Base-by-base conservation (phyloP, 352 stramenopile species). In the Pythium guiyangense region DNA sequence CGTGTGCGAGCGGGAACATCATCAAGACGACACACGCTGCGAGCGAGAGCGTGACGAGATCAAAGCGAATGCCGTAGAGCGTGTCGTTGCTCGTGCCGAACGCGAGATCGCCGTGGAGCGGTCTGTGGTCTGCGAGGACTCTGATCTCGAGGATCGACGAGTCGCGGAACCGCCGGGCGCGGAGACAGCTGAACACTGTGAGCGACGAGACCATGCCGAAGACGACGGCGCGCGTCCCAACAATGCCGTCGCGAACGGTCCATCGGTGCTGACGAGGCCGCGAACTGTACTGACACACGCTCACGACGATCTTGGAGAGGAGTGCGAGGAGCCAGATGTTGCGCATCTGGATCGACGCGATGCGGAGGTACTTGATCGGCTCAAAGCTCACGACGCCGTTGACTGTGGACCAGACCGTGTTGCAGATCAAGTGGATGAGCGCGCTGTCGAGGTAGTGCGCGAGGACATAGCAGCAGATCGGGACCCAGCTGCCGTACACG, bases 281-380 rank as follows among this genome's bases (percentile, higher is more conserved):
- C 40, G 45, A 37, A 29, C 46, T 35, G 4, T 50, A 52, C 25
- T 67, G 43, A 0, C 34, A 12, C 10, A 54, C 18, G 3, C 62
- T 26, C 26, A 57, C 6, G n/a, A n/a, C n/a, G 8, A 52, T 2
- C 27, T 71, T 69, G 18, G 58, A 49, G 6, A 61, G 31, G 15
- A 78, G 46, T 42, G 70, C 63, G 20, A 78, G 17, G 11, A 78
- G 45, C 67, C 70, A 78, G 3, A 75, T 52, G 34, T 75, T 75
- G 35, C 70, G 66, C 70, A 78, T 75, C 49, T 75, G 67, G 37
- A 75, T 62, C 17, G 57, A 60, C 1, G 60, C 64, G 3, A 66
- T 46, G 18, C 22, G n/a, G 20, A 68, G 20, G 64, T 70, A 72
- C 14, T 26, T 34, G 34, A 64, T 17, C 2, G 61, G 49, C 17